Percentiles rank a stretch among this genome's conserved stretches.
These are phyloP conservation scores for Talaromyces sp. DNA, from an alignment of 2,329 filamentous ascomycete genomes.

Conservation along the genomic window DNA sequence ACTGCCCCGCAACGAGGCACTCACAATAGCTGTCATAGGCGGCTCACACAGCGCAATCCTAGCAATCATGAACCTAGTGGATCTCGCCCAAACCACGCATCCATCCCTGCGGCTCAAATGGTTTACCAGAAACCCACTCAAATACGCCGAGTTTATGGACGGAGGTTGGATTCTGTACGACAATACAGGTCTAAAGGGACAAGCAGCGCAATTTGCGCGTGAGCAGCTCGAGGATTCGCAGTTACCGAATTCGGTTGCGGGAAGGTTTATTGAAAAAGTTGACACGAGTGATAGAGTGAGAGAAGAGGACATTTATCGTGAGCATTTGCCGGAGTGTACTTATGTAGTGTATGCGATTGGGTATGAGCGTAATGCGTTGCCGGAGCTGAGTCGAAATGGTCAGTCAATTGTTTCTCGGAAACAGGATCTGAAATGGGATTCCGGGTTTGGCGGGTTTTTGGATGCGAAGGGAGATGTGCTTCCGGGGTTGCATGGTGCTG, in stretches of 20 bases:
- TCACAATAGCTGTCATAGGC: conserved; percentile 56
- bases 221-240: conserved; percentile 55
- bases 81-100: conserved; percentile 51
- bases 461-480: conserved; percentile 44
- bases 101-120: conserved; percentile 56
- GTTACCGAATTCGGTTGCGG: conserved; percentile 46
- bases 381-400: conserved; percentile 42
- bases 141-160: conserved; percentile 60
- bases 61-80: conserved; percentile 59
- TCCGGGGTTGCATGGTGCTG: conserved; percentile 57
- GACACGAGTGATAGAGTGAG: conserved; percentile 38
- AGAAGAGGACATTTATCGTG: conserved; percentile 48
- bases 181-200: conserved; percentile 63
- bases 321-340: conserved; percentile 47
- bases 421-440: conserved; percentile 27
- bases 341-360: conserved; percentile 60
- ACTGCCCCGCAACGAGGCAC: conserved; percentile 35
- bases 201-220: conserved; percentile 58
- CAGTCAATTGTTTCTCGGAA: conserved; percentile 24
- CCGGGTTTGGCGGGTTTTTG: conserved; percentile 43
- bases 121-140: conserved; percentile 59
- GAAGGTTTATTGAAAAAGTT: conserved; percentile 47
- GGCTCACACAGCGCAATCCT: conserved; percentile 63
- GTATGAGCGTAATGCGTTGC: conserved; percentile 51
- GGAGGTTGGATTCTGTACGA: conserved; percentile 60